Conservation (phyloP, 441 rosid genomes). For the Biscutella auriculata region DNA sequence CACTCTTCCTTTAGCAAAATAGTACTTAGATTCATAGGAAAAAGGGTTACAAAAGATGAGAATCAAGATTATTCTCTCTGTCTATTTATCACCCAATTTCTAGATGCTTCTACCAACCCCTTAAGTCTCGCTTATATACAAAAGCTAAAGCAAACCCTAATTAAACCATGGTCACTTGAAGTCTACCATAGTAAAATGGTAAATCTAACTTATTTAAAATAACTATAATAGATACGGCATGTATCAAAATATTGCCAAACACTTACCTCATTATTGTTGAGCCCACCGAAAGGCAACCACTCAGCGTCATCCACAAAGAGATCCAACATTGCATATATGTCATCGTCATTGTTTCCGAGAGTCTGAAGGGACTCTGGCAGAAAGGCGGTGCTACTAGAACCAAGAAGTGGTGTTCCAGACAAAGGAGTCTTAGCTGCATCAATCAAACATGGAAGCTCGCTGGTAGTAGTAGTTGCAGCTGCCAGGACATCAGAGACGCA, state of each 20-base stretch:
- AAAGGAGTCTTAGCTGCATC: slow-evolving; percentile 3
- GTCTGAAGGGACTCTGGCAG: slow-evolving; percentile 1
- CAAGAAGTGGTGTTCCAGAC: neutral
- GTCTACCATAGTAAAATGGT: too few relatives aligned
- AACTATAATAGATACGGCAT: too few relatives aligned
- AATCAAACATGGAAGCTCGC: slow-evolving; percentile 8
- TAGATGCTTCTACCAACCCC: too few relatives aligned
- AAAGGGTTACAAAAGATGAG: too few relatives aligned
- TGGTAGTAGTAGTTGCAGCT: neutral
- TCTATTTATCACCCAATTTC: too few relatives aligned
- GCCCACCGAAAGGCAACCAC: neutral
- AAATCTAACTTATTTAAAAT: too few relatives aligned
- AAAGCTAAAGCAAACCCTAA: too few relatives aligned
- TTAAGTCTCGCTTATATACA: too few relatives aligned
- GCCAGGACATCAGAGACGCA: slow-evolving; percentile 13
- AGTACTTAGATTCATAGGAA: too few relatives aligned
- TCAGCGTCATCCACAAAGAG: slow-evolving; percentile 16
- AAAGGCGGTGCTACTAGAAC: neutral
- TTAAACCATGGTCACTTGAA: too few relatives aligned
- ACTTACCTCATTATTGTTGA: slow-evolving; percentile 26
- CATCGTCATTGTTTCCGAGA: slow-evolving; percentile 13
- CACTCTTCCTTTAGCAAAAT: too few relatives aligned
- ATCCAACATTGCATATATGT: slow-evolving; percentile 22
- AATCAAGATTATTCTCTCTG: too few relatives aligned
- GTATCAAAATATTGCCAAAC: neutral